Base-by-base conservation (phyloP, 2,329 filamentous ascomycete genomes). In the Chaetomiaceae sp. region DNA sequence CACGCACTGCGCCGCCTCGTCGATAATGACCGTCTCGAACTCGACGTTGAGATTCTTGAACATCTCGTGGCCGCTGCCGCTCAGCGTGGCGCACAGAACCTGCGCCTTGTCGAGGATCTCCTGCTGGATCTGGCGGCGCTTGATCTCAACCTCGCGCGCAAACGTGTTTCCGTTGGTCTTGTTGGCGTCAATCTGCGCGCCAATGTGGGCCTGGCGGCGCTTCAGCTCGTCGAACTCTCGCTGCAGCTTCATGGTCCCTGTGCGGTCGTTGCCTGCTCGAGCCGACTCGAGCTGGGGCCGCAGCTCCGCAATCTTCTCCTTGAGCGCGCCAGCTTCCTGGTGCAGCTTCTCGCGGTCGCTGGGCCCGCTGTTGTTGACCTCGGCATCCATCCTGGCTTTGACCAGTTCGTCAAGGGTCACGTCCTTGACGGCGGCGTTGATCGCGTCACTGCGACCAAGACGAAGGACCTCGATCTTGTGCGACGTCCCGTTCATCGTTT, bases 21-120 rank as follows among this genome's bases (percentile, higher is more conserved):
- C 94, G 59, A 99, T 96, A 62, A 99, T 89, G 60, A 99, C 94
- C 0, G 94, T 97, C 71, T 99, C 94, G 62, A 99, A 99, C 69
- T 99, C 94, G 47, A 99, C 90, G 63, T 89, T 91, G 52, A 99
- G 74, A 63, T 87, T 88, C 70, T 92, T 90, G 74, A 99, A 96
- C 84, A 97, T 95, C 61, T 99, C 94, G 65, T 99, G 95, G 3
- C 94, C 94, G 69, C 88, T 92, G 64, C 92, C 94, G 69, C 91
- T 96, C 42, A 99, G 83, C 0, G 94, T 99, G 38, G 92, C 89
- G 70, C 94, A 99, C 27, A 99, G 83, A 47, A 99, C 88, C 71
- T 99, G 89, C 2, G 94, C 90, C 22, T 86, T 85, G 66, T 95
- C 88, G 42, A 99, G 82, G 51, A 99, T 89, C 61, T 94, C 85